These are phyloP conservation scores for Solanum corneliomulleri DNA, from an alignment of 257 asterid genomes.

Conservation along the genomic window DNA sequence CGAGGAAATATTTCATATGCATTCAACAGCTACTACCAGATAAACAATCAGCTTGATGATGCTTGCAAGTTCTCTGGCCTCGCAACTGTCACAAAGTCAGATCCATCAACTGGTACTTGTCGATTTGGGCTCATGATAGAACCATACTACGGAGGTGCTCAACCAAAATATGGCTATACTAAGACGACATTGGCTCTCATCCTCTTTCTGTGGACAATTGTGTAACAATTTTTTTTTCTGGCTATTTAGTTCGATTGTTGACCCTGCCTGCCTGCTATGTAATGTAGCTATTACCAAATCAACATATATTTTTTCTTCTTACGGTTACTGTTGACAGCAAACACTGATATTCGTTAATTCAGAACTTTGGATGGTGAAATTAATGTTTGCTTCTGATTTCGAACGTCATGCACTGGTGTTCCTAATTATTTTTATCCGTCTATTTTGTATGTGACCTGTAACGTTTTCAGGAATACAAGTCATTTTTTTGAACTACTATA, in stretches of 20 bases:
- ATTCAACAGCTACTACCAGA: constrained; percentile 2
- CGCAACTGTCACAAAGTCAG: neutral
- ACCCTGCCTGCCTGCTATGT: neutral
- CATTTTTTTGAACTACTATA: neutral
- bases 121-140: neutral
- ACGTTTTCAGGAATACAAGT: neutral
- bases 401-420: neutral
- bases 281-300: neutral
- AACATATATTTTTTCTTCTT: neutral
- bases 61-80: constrained; percentile 2
- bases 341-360: neutral
- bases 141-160: neutral
- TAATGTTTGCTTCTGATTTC: neutral
- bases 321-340: neutral
- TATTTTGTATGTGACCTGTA: neutral
- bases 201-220: neutral
- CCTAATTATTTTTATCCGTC: neutral
- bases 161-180: neutral
- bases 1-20: constrained; percentile 3
- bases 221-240: neutral
- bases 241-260: neutral
- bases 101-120: neutral
- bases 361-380: neutral
- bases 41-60: constrained; percentile 3
- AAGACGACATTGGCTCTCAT: neutral